Conservation (phyloP, 2,329 filamentous ascomycete species). For the Ophiostoma piceae region DNA sequence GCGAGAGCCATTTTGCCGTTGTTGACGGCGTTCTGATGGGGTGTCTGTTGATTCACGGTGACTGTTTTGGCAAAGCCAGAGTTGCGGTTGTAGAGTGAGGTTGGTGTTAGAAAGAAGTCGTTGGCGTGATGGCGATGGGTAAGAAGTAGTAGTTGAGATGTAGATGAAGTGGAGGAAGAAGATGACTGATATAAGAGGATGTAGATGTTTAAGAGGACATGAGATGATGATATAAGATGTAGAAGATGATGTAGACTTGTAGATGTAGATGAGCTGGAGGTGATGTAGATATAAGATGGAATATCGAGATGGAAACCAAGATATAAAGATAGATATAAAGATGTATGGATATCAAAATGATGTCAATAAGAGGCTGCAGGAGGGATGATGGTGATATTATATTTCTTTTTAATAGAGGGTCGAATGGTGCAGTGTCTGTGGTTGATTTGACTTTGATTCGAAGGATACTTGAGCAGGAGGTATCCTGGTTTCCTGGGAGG, state of each 20-base stretch:
- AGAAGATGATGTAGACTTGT: neutral
- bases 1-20: slow-evolving; percentile 45
- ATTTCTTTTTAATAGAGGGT: slow-evolving; percentile 3
- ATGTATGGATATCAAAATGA: neutral
- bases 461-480: neutral
- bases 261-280: neutral
- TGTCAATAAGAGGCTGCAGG: slow-evolving; percentile 2
- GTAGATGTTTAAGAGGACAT: neutral
- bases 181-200: neutral
- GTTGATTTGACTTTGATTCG: neutral
- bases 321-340: neutral
- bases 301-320: neutral
- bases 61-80: slow-evolving; percentile 4
- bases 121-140: neutral
- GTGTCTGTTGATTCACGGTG: slow-evolving; percentile 7
- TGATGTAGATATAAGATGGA: neutral
- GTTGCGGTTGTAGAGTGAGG: neutral
- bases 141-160: neutral
- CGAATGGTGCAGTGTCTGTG: neutral
- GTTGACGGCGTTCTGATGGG: slow-evolving; percentile 22
- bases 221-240: neutral
- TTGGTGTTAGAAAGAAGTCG: neutral
- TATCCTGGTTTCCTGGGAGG: neutral
- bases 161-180: neutral
- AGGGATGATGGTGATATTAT: slow-evolving; percentile 6